A percentile compares a stretch with the other conserved stretches of the same genome.
Evolutionary conservation across 2,329 filamentous ascomycete genomes (phyloP).

Genomic region (Knufia petricola): DNA sequence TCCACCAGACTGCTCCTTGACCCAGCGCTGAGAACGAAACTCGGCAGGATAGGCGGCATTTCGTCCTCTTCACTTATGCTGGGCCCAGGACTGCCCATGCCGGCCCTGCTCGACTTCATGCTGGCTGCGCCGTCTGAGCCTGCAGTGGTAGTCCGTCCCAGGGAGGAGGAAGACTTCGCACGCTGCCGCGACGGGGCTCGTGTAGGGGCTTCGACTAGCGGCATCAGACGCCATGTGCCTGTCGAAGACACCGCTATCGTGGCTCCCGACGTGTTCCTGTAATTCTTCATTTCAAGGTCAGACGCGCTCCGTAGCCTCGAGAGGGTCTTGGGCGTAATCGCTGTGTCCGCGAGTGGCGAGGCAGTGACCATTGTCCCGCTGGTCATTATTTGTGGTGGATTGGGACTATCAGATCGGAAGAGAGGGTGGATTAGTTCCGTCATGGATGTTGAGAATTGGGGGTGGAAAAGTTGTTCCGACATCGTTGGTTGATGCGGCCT

Average conservation of each 20-base stretch:
- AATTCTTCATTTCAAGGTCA: constrained; percentile 6
- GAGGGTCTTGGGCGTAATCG: constrained; percentile 35
- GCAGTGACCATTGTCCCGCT: constrained; percentile 47
- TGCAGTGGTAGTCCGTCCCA: constrained; percentile 23
- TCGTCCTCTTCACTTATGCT: constrained; percentile 19
- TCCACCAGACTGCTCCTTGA: constrained; percentile 29
- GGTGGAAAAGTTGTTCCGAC: not conserved
- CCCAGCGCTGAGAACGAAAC: constrained; percentile 34
- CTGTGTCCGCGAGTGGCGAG: constrained; percentile 45
- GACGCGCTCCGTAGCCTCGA: constrained; percentile 25
- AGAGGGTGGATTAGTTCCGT: constrained; percentile 50
- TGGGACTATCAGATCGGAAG: constrained; percentile 45
- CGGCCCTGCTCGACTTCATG: constrained; percentile 12
- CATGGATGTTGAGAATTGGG: constrained; percentile 19
- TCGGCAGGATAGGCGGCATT: constrained; percentile 27
- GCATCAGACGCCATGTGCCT: constrained; percentile 21
- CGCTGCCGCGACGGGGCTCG: not conserved
- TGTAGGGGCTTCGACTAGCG: constrained; percentile 17
- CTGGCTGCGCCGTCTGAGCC: constrained; percentile 14
- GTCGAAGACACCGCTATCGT: constrained; percentile 10
- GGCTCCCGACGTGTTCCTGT: not conserved
- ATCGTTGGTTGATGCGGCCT: constrained; percentile 11
- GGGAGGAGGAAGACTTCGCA: not conserved
- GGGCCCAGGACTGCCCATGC: constrained; percentile 22
- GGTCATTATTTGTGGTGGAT: constrained; percentile 42